Evolutionary conservation across 306 rosid species (phyloP).

Genomic region (Herpetospermum pedunculosum): DNA sequence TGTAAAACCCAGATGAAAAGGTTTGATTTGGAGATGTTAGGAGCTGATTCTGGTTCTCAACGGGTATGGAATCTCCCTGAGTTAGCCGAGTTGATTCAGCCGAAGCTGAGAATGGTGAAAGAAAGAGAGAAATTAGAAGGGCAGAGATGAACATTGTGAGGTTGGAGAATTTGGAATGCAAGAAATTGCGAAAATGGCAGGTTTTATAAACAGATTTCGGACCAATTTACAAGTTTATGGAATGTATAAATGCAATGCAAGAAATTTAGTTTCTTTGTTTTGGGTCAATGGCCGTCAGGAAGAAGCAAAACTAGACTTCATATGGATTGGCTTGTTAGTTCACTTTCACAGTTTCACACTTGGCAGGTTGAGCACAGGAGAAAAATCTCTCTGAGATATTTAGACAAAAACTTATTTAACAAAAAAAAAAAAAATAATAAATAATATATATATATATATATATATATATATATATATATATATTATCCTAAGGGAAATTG

Average conservation of each 20-base stretch:
- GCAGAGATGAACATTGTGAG: not conserved
- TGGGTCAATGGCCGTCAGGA: not conserved
- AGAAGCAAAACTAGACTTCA: not conserved
- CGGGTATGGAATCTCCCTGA: not conserved
- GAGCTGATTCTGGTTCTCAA: not conserved
- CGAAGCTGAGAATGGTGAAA: not conserved
- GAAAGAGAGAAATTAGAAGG: conserved; percentile 2
- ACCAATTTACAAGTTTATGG: not conserved
- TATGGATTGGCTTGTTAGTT: not conserved
- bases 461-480: no score
- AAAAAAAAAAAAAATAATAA: no score
- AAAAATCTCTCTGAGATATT: no score
- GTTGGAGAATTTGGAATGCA: not conserved
- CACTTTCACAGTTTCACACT: not conserved
- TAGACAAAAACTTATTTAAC: no score
- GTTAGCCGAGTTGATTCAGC: not conserved
- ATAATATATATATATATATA: no score
- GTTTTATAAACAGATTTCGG: not conserved
- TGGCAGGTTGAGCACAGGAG: not conserved
- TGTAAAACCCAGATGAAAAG: conserved; percentile 11
- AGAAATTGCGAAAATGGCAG: not conserved
- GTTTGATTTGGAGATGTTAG: not conserved
- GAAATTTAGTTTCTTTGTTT: not conserved
- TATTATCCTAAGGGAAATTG: no score
- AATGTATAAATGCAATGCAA: not conserved